These are phyloP conservation scores for Aureobasidium mangrovei DNA, from an alignment of 2,329 filamentous ascomycete genomes.

Conservation along the genomic window DNA sequence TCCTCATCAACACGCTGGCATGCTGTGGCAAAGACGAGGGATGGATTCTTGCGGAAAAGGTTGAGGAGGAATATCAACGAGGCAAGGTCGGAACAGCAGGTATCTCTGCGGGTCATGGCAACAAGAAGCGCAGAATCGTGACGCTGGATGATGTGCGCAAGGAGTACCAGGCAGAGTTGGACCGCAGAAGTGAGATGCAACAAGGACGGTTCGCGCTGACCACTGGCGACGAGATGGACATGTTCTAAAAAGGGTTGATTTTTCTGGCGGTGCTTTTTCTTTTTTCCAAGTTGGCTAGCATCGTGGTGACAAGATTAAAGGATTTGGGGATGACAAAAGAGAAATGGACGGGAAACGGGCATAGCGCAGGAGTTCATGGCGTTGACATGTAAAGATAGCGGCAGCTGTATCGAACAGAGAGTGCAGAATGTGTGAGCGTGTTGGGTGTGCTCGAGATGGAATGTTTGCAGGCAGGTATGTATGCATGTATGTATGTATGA, in stretches of 20 bases:
- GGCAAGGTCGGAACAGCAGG: conserved; percentile 4
- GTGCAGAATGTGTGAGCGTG: neutral
- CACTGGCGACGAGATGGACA: conserved; percentile 26
- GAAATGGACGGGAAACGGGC: conserved; percentile 4
- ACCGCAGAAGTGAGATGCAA: conserved; percentile 78
- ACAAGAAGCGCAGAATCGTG: conserved; percentile 61
- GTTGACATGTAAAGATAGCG: conserved; percentile 3
- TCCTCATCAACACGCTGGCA: conserved; percentile 84
- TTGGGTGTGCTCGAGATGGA: neutral
- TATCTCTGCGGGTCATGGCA: neutral
- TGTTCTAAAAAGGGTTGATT: neutral
- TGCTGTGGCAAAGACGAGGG: conserved; percentile 75
- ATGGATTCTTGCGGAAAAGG: conserved; percentile 59
- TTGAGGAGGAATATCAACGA: conserved; percentile 26
- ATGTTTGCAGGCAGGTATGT: neutral
- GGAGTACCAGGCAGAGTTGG: conserved; percentile 83
- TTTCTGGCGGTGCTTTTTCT: neutral
- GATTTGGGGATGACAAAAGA: neutral
- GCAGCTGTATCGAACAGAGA: neutral
- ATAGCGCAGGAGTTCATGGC: conserved; percentile 12
- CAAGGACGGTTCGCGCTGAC: conserved; percentile 80
- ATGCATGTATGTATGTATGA: neutral
- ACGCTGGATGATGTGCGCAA: conserved; percentile 79
- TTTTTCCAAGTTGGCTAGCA: no score
- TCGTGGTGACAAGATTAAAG: neutral